Percentiles rank a stretch among this genome's conserved stretches.
These are phyloP conservation scores for Raffaelea ambrosiae DNA, from an alignment of 2,329 filamentous ascomycete genomes.

Conservation along the genomic window DNA sequence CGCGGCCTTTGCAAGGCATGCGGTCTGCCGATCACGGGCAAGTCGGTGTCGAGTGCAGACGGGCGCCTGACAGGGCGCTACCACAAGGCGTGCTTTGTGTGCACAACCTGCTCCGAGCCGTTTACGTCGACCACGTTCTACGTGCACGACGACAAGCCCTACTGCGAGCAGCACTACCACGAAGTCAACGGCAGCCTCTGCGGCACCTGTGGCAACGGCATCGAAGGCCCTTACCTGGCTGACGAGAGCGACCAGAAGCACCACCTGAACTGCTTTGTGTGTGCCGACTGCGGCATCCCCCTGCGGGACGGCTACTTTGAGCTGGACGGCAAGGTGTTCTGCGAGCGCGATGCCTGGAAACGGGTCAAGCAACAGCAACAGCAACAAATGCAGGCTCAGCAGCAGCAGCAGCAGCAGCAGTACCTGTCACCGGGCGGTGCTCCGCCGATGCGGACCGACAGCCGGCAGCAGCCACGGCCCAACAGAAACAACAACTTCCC, in stretches of 20 bases:
- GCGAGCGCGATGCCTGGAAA: slow-evolving; percentile 74
- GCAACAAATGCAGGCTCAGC: slow-evolving; percentile 6
- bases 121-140: slow-evolving; percentile 91
- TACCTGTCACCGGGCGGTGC: background rate
- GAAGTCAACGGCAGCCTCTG: slow-evolving; percentile 83
- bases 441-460: too few species aligned
- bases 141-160: slow-evolving; percentile 77
- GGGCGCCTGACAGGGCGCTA: slow-evolving; percentile 87
- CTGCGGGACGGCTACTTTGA: slow-evolving; percentile 87
- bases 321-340: slow-evolving; percentile 70
- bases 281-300: slow-evolving; percentile 64
- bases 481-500: too few species aligned
- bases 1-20: slow-evolving; percentile 82
- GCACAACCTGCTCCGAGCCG: slow-evolving; percentile 69
- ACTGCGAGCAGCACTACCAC: slow-evolving; percentile 90
- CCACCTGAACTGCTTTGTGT: slow-evolving; percentile 81
- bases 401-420: slow-evolving; percentile 3
- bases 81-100: slow-evolving; percentile 92
- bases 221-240: slow-evolving; percentile 89
- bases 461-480: too few species aligned
- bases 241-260: slow-evolving; percentile 72
- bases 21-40: slow-evolving; percentile 67
- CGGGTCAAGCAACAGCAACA: slow-evolving; percentile 24
- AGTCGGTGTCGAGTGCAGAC: slow-evolving; percentile 89
- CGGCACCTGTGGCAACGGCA: slow-evolving; percentile 68